Conservation (phyloP, 1,139 yeast genomes). For the Protomyces lactucae-debilis region DNA sequence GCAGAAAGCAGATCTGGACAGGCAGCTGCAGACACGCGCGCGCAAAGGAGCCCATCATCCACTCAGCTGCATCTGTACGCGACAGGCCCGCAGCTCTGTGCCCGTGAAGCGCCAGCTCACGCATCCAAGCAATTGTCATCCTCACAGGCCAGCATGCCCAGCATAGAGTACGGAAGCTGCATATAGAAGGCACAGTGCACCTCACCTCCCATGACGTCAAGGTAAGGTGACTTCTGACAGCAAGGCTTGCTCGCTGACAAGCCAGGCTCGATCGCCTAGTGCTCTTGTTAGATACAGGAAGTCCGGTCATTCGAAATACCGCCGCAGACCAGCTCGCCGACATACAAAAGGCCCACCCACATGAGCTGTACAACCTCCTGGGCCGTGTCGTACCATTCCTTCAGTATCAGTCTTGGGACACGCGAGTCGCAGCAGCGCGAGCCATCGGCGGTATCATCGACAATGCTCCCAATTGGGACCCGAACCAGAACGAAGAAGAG, state of each 20-base stretch:
- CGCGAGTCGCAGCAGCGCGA: constrained; percentile 88
- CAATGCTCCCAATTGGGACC: constrained; percentile 79
- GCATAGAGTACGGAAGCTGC: too few species aligned
- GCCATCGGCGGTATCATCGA: constrained; percentile 92
- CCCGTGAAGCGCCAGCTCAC: background rate
- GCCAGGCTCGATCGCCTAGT: constrained; percentile 28
- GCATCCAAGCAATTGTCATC: too few species aligned
- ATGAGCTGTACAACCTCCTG: constrained; percentile 73
- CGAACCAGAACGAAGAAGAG: constrained; percentile 47
- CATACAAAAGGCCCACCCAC: constrained; percentile 90
- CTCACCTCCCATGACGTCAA: background rate
- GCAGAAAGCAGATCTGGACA: background rate
- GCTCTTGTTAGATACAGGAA: constrained; percentile 77
- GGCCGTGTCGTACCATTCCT: constrained; percentile 90
- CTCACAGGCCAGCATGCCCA: too few species aligned
- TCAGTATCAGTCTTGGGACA: constrained; percentile 85
- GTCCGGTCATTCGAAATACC: constrained; percentile 86
- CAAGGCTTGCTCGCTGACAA: background rate
- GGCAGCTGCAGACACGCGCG: background rate
- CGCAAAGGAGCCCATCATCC: background rate
- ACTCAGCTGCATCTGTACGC: background rate
- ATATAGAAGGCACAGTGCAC: background rate
- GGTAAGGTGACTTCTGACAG: background rate
- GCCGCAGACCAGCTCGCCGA: constrained; percentile 98
- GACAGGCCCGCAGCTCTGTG: background rate